These are phyloP conservation scores for Yarrowia porcina DNA, from an alignment of 805 yeast species.

Conservation along the genomic window DNA sequence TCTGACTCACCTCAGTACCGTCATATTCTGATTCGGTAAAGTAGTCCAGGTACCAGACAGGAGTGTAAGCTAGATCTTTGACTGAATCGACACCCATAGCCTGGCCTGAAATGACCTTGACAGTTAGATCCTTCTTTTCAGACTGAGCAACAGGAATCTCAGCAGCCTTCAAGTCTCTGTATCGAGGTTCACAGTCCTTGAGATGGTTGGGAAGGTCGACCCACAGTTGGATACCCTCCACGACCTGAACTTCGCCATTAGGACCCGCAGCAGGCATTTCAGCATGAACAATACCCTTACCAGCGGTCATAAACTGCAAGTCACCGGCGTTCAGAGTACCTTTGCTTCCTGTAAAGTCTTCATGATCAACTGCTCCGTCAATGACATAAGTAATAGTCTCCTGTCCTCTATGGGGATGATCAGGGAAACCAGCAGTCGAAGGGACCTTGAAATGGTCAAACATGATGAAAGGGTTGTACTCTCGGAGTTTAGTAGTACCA, in stretches of 20 bases:
- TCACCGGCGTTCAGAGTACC: background rate
- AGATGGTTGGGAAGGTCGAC: constrained; percentile 68
- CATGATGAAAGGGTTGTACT: constrained; percentile 76
- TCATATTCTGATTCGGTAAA: constrained; percentile 53
- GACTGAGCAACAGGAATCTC: constrained; percentile 70
- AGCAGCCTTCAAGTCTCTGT: constrained; percentile 64
- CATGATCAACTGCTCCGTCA: background rate
- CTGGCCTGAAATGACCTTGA: constrained; percentile 73
- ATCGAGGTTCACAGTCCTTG: constrained; percentile 66
- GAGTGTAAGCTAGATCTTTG: constrained; percentile 76
- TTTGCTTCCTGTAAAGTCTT: constrained; percentile 3
- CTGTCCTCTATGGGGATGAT: constrained; percentile 45
- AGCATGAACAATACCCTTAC: constrained; percentile 77
- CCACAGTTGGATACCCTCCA: constrained; percentile 46
- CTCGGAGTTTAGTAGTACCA: constrained; percentile 62
- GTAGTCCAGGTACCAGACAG: constrained; percentile 39
- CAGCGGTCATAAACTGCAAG: constrained; percentile 90
- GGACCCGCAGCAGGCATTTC: constrained; percentile 58
- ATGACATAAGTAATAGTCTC: constrained; percentile 5
- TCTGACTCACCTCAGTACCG: background rate
- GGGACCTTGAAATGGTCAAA: constrained; percentile 8
- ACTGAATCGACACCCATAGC: constrained; percentile 70
- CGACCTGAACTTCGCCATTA: background rate
- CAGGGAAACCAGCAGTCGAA: constrained; percentile 47
- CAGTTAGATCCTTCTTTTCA: constrained; percentile 55